Evolutionary conservation across 164 flowering plant genomes (phyloP).

Genomic region (Vitis riparia): DNA sequence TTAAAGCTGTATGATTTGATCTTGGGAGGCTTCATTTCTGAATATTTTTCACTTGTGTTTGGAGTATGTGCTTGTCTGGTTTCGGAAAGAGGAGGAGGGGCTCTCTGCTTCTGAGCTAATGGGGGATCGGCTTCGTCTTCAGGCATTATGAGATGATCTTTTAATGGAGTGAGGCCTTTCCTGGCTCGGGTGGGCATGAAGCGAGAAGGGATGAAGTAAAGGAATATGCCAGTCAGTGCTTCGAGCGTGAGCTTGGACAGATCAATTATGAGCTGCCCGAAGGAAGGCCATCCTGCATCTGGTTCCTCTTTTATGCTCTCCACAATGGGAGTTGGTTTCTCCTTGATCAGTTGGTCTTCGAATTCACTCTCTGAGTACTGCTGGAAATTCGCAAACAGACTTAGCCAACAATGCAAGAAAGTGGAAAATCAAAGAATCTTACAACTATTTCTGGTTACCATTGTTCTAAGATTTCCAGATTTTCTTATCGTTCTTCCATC

Average conservation of each 20-base stretch:
- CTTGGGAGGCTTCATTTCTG: slow-evolving; percentile 63
- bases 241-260: slow-evolving; percentile 62
- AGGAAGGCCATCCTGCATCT: slow-evolving; percentile 79
- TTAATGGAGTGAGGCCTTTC: slow-evolving; percentile 68
- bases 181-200: slow-evolving; percentile 31
- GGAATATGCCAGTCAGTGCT: slow-evolving; percentile 36
- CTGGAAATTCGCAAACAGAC: slow-evolving; percentile 1
- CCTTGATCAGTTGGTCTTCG: slow-evolving; percentile 33
- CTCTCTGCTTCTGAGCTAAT: slow-evolving; percentile 49
- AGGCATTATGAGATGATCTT: slow-evolving; percentile 77
- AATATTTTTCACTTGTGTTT: slow-evolving; percentile 32
- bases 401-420: background rate
- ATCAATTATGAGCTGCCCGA: slow-evolving; percentile 70
- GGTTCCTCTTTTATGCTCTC: slow-evolving; percentile 64
- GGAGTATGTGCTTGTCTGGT: slow-evolving; percentile 45
- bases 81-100: slow-evolving; percentile 58
- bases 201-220: slow-evolving; percentile 45
- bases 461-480: background rate
- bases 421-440: too few relatives aligned
- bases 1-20: slow-evolving; percentile 53
- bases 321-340: slow-evolving; percentile 41
- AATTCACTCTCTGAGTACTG: slow-evolving; percentile 29
- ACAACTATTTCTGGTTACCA: too few relatives aligned
- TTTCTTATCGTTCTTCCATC: background rate
- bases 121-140: slow-evolving; percentile 63